Evolutionary conservation across 2,329 filamentous ascomycete genomes (phyloP), one percentile per base, ranked within the genome.

Genomic region (Fusarium foetens): DNA sequence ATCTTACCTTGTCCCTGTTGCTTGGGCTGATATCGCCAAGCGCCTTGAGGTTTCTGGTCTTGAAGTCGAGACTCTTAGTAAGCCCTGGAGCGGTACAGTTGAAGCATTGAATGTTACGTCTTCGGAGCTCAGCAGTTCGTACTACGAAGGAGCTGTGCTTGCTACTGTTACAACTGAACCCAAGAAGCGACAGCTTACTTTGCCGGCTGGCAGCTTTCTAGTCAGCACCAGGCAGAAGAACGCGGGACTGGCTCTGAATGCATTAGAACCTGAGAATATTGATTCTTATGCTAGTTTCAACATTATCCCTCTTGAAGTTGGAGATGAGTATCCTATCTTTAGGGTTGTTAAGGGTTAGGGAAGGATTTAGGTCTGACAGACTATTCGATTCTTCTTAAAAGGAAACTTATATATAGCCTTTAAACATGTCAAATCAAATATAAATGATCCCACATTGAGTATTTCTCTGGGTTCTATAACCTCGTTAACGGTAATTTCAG

Each of bases 221-320:
- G 72, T 81, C 1, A 80, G 77, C 69, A 80, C 79, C 5, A 73
- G 75, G 25, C 79, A 81, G 57, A 79, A 78, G 68, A 81, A 80
- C 19, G 78, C 79, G 0, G 79, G 65, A 1, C 57, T 79, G 2
- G 78, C 79, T 0, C 72, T 81, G 14, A 68, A 75, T 14, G 77
- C 75, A 1, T 59, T 81, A 17, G 79, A 81, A 72, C 79, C 79
- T 1, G 79, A 81, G 71, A 77, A 77, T 6, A 76, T 78, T 14
- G 79, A 81, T 58, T 81, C 79, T 3, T 81, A 79, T 36, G 79
- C 74, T 3, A 77, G 76, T 7, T 77, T 75, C 23, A 80, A 79
- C 53, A 75, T 81, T 16, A 64, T 81, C 2, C 78, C 79, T 5
- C 61, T 79, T 3, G 63, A 63, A 9, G 73, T 52, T 2, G 78